These are phyloP conservation scores for Blastobotrys illinoisensis DNA, from an alignment of 1,139 yeast genomes.

Conservation along the genomic window DNA sequence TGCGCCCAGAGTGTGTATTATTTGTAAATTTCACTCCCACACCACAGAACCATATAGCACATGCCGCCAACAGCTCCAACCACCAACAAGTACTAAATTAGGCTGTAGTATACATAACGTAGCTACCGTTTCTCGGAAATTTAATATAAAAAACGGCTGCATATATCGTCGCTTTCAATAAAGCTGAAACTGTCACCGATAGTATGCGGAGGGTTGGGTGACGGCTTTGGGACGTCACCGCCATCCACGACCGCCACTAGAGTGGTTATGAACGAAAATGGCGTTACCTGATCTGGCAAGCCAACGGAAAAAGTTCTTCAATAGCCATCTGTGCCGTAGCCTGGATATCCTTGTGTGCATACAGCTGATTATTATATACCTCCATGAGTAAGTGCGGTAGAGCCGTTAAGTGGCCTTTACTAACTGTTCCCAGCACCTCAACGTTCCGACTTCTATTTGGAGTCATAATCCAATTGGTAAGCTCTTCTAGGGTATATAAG, in stretches of 20 bases:
- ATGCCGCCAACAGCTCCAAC: too few relatives aligned
- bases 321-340: constrained; percentile 21
- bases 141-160: too few relatives aligned
- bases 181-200: too few relatives aligned
- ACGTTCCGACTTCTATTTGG: constrained; percentile 23
- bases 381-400: constrained; percentile 22
- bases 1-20: too few relatives aligned
- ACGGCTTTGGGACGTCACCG: neutral
- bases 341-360: constrained; percentile 22
- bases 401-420: neutral
- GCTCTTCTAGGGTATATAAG: constrained; percentile 1
- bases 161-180: too few relatives aligned
- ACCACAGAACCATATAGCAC: too few relatives aligned
- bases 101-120: too few relatives aligned
- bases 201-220: neutral
- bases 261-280: neutral
- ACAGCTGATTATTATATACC: constrained; percentile 25
- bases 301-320: constrained; percentile 20
- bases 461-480: constrained; percentile 20
- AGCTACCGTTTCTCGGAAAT: too few relatives aligned
- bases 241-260: neutral
- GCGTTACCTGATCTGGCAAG: constrained; percentile 2
- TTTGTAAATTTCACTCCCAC: too few relatives aligned
- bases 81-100: too few relatives aligned
- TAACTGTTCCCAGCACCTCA: constrained; percentile 14